Evolutionary conservation across 2,329 filamentous ascomycete species (phyloP).

Genomic region (Penicillium sp.): DNA sequence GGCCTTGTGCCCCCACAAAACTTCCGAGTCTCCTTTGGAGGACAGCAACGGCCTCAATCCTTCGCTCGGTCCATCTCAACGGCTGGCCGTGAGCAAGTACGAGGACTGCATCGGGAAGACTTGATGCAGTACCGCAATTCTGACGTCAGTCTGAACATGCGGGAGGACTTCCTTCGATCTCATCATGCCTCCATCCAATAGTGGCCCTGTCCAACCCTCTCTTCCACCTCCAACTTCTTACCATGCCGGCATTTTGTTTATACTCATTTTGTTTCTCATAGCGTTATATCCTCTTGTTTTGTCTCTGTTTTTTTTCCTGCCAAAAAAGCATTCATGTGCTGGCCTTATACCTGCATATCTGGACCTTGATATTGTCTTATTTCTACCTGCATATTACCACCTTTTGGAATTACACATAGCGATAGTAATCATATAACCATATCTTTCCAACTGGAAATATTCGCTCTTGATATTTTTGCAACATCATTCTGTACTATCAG

Average conservation of each 20-base stretch:
- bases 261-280: too few relatives aligned
- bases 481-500: too few relatives aligned
- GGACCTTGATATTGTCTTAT: background rate
- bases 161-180: conserved; percentile 30
- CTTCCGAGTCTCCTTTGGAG: conserved; percentile 13
- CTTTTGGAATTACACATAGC: too few relatives aligned
- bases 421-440: too few relatives aligned
- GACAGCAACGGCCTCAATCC: conserved; percentile 11
- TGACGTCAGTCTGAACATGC: conserved; percentile 32
- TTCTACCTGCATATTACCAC: background rate
- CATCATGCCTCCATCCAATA: conserved; percentile 15
- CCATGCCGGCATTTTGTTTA: too few relatives aligned
- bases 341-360: too few relatives aligned
- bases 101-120: conserved; percentile 31
- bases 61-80: conserved; percentile 23
- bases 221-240: background rate
- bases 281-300: background rate
- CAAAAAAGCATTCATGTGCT: too few relatives aligned
- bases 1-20: conserved; percentile 12
- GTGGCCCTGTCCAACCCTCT: background rate
- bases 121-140: conserved; percentile 33
- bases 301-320: background rate
- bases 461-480: too few relatives aligned
- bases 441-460: too few relatives aligned
- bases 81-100: conserved; percentile 26